Base-by-base conservation (phyloP, 176 grass and related monocot genomes). In the Eremochloa ophiuroides region DNA sequence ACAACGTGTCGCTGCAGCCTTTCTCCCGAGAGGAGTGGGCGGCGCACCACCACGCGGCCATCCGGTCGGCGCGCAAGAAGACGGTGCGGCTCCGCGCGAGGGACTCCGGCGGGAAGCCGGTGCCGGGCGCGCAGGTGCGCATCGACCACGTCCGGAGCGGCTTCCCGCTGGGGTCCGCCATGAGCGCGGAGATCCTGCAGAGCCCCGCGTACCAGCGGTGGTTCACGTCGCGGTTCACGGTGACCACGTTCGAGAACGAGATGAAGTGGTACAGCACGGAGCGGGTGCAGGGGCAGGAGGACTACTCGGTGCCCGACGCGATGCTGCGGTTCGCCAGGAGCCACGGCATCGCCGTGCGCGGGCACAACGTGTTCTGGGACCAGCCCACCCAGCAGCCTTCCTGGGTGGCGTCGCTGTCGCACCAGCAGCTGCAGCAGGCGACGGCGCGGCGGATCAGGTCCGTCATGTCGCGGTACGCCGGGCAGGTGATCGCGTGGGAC, bases 161-260 rank as follows among this genome's bases (percentile, higher is more conserved):
- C 56, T 98, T 98, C 84, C 95, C 90, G 0, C 89, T 98, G 10
- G 95, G 95, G 0, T 88, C 87, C 4, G 90, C 95, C 31, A 98
- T 94, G 56, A 88, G 86, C 43, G 2, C 16, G 7, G 85, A 87
- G 80, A 98, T 98, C 69, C 69, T 98, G 29, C 20, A 23, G n/a
- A 93, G 88, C 46, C 20, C 75, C 0, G 86, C 75, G 7, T 98
- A 94, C 74, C 90, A 91, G 86, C 67, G 17, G n/a, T 98, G 92
- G 92, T 95, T 98, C 72, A 42, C 95, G 26, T 84, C 84, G 4
- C 92, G 92, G 69, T 98, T 98, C 92, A 91, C 88, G 18, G 90
- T 89, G 22, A 88, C 95, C 76, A 98, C 92, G 28, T 98, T 98
- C 82, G 95, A 98, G 92, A 98, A 98, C 80, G 95, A 98, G 88